Evolutionary conservation across 768 basidiomycete species (phyloP), one percentile per base, ranked within the genome.

Genomic region (Roridomyces roridus): DNA sequence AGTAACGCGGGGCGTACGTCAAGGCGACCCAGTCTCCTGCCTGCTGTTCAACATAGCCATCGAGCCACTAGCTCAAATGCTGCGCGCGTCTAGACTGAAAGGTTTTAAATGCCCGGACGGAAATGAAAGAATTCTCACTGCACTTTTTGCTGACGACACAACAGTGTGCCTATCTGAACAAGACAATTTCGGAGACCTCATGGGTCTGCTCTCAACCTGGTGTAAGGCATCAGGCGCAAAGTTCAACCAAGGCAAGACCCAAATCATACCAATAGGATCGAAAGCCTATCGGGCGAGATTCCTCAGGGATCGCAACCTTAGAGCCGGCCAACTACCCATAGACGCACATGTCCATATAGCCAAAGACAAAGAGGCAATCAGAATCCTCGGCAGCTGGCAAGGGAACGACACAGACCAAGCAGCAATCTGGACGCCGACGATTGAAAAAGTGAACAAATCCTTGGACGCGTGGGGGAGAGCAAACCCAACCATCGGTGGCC

Each of bases 81-180:
- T 80, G 0, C 17, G 75, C 24, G 55, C 63, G 0, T 75, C 75
- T 0, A 37, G 51, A 2, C 51, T 77, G 18, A 40, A 64, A 46
- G 73, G 75, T 1, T 64, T 72, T 4, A 9, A 59, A 44, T 65
- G 68, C 10, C 49, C 50, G 2, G 68, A 59, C 2, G 12, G 29
- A 1, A 20, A 6, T 1, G 64, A 73, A 23, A 34, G 59, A n/a
- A 45, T 77, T 0, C 68, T 76, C 0, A 62, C 64, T 2, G 69
- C 64, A 0, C 70, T 80, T 0, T 81, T 78, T 55, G 75, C 78
- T 0, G 75, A 80, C 55, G 77, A 80, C 57, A 79, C 77, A 8
- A 72, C 71, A 1, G 69, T 70, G 0, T 77, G 67, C 58, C 70
- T 81, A 0, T 62, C 61, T 3, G 62, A 68, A 36, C 10, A 53